Percentiles rank a stretch among this genome's conserved stretches.
phyloP scores from a whole-genome alignment of 2,329 filamentous ascomycete species.

The Rosellinia necatrix region DNA sequence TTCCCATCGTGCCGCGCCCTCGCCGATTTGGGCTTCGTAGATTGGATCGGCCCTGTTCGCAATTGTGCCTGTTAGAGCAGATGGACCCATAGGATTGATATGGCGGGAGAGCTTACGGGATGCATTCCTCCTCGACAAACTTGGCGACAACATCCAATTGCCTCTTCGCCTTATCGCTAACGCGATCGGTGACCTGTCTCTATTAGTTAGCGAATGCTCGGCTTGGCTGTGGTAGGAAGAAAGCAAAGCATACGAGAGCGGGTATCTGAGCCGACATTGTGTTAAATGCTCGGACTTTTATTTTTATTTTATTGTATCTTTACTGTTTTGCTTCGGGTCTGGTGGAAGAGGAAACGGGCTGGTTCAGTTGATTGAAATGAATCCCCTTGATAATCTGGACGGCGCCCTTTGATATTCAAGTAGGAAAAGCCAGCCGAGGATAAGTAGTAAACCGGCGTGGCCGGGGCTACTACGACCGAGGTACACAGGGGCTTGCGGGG shows the following conservation, averaged over 20 bases:
- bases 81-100: background rate
- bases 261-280: slow-evolving; percentile 41
- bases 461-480: slow-evolving; percentile 28
- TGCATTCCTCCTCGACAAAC: slow-evolving; percentile 96
- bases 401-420: slow-evolving; percentile 3
- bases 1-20: slow-evolving; percentile 78
- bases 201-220: slow-evolving; percentile 21
- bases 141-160: slow-evolving; percentile 87
- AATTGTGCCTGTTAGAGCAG: slow-evolving; percentile 28
- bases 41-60: slow-evolving; percentile 72
- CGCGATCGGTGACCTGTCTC: slow-evolving; percentile 56
- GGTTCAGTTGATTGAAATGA: background rate
- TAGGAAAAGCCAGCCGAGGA: slow-evolving; percentile 20
- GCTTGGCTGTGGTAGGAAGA: slow-evolving; percentile 8
- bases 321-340: background rate
- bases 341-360: background rate
- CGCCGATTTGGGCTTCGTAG: slow-evolving; percentile 77
- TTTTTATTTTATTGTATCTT: too few species aligned
- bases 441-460: slow-evolving; percentile 15
- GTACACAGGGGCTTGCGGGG: slow-evolving; percentile 26
- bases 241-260: slow-evolving; percentile 37
- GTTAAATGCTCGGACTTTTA: too few species aligned
- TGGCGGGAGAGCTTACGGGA: slow-evolving; percentile 62
- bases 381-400: background rate
- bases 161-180: slow-evolving; percentile 84